A percentile compares a stretch with the other conserved stretches of the same genome.
phyloP scores from a whole-genome alignment of 306 rosid genomes.

The Cajanus cajan region DNA sequence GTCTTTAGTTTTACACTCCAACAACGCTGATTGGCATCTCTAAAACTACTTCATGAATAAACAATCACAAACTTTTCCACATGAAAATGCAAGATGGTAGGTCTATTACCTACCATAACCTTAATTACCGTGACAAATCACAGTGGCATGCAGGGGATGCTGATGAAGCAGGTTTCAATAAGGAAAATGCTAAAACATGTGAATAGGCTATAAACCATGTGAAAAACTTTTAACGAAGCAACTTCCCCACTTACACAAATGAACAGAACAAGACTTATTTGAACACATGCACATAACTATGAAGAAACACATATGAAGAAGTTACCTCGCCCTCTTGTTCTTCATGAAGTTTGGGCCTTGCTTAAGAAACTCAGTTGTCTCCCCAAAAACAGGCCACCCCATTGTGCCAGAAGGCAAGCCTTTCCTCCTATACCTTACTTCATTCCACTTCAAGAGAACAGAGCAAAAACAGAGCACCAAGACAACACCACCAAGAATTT shows the following conservation, averaged over 20 bases:
- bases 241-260: neutral
- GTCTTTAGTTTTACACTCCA: neutral
- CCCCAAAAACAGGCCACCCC: constrained; percentile 99
- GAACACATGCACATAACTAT: constrained; percentile 1
- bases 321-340: constrained; percentile 85
- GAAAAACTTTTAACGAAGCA: neutral
- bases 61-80: neutral
- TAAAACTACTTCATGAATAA: constrained; percentile 1
- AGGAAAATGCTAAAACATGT: neutral
- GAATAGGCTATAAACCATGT: neutral
- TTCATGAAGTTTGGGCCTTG: constrained; percentile 97
- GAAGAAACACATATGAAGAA: neutral
- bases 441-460: constrained; percentile 85
- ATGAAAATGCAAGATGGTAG: constrained; percentile 25
- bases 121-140: constrained; percentile 3
- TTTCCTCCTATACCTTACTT: constrained; percentile 61
- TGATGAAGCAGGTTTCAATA: constrained; percentile 11
- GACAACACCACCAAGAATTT: constrained; percentile 34
- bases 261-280: neutral
- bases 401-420: constrained; percentile 95
- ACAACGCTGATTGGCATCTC: constrained; percentile 1
- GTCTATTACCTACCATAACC: constrained; percentile 7
- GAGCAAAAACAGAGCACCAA: constrained; percentile 82
- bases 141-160: constrained; percentile 30
- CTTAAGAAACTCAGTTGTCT: constrained; percentile 94